A percentile compares a stretch with the other conserved stretches of the same genome.
These are phyloP conservation scores for Salix exigua DNA, from an alignment of 345 rosid species.

Conservation along the genomic window DNA sequence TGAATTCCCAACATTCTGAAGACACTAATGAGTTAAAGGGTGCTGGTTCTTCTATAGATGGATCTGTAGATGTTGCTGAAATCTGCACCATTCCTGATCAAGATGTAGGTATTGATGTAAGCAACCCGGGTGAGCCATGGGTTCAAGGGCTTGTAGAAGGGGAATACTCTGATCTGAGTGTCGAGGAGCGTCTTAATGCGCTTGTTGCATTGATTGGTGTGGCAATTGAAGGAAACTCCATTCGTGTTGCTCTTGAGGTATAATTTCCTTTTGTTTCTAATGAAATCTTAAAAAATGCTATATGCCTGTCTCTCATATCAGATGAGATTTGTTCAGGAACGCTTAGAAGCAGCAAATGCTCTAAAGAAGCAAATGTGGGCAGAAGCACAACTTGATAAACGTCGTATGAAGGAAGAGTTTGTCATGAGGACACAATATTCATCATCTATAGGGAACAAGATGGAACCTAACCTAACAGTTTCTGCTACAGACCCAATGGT, in stretches of 20 bases:
- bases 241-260: conserved; percentile 70
- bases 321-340: conserved; percentile 55
- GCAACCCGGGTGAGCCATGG: conserved; percentile 72
- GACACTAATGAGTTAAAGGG: conserved; percentile 23
- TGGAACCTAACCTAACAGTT: conserved; percentile 36
- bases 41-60: conserved; percentile 21
- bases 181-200: conserved; percentile 77
- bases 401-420: conserved; percentile 70
- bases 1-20: conserved; percentile 33
- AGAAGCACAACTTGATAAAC: conserved; percentile 85
- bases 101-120: conserved; percentile 57
- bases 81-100: conserved; percentile 23
- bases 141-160: conserved; percentile 81
- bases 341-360: conserved; percentile 82
- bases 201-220: conserved; percentile 68
- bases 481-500: conserved; percentile 40
- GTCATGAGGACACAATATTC: conserved; percentile 43
- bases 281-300: not conserved
- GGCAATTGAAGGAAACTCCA: conserved; percentile 74
- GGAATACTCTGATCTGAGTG: conserved; percentile 67
- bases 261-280: not conserved
- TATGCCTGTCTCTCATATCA: conserved; percentile 24
- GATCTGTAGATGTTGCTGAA: conserved; percentile 22
- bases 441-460: conserved; percentile 39
- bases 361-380: conserved; percentile 93